Evolutionary conservation across 2,329 filamentous ascomycete genomes (phyloP).

Genomic region (Aspergillus pseudoviridinutans): DNA sequence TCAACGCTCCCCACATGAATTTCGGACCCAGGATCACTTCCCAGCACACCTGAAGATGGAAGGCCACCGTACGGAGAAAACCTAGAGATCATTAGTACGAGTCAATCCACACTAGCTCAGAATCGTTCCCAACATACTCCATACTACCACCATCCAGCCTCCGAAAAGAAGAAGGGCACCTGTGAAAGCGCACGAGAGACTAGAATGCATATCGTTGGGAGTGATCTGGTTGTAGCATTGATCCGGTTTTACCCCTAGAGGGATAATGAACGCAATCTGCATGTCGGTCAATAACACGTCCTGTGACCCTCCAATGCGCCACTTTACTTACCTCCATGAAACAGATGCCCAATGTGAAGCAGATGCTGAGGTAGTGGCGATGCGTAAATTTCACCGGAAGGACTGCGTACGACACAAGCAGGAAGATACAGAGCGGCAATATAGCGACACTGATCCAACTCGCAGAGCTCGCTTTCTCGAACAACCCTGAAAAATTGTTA

Average conservation of each 20-base stretch:
- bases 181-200: conserved; percentile 77
- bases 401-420: conserved; percentile 73
- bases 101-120: neutral
- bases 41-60: conserved; percentile 98
- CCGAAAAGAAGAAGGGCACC: conserved; percentile 82
- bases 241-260: conserved; percentile 70
- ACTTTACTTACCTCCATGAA: conserved; percentile 75
- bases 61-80: conserved; percentile 81
- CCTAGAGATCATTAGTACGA: conserved; percentile 39
- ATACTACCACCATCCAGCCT: conserved; percentile 78
- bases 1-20: conserved; percentile 84
- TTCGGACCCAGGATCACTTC: conserved; percentile 80
- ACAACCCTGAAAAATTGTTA: conserved; percentile 30
- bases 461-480: conserved; percentile 59
- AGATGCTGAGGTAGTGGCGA: conserved; percentile 89
- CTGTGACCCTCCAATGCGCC: neutral
- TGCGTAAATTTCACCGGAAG: conserved; percentile 85
- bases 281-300: conserved; percentile 8
- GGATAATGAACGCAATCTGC: conserved; percentile 85
- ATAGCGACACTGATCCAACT: conserved; percentile 79
- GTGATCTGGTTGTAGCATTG: conserved; percentile 90
- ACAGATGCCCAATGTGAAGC: conserved; percentile 69
- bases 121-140: conserved; percentile 51
- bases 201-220: conserved; percentile 84
- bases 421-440: conserved; percentile 66